Conservation (phyloP, 495 filamentous ascomycete species). For the Xylaria sp. region DNA sequence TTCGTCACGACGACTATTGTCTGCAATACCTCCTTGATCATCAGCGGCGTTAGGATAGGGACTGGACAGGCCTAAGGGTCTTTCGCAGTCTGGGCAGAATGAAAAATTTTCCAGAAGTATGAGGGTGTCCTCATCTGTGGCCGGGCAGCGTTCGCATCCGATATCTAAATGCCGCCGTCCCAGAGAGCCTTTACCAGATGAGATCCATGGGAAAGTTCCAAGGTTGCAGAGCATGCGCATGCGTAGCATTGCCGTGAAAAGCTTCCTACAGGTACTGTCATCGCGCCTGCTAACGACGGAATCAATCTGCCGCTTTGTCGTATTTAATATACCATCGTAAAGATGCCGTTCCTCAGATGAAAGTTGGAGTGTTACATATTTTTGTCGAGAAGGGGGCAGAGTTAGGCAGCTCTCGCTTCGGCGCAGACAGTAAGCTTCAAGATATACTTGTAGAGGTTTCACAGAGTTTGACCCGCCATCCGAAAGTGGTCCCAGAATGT, state of each 20-base stretch:
- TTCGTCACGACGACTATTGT: neutral
- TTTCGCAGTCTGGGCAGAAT: slow-evolving; percentile 3
- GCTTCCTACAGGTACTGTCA: slow-evolving; percentile 8
- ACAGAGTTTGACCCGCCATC: neutral
- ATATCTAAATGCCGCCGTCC: neutral
- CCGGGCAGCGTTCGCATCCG: slow-evolving; percentile 1
- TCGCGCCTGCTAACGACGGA: neutral
- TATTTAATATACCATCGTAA: neutral
- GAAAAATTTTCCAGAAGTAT: neutral
- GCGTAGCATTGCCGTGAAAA: slow-evolving; percentile 51
- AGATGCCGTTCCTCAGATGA: neutral
- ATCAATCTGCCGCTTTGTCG: neutral
- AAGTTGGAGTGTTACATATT: neutral
- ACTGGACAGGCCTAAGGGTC: slow-evolving; percentile 38
- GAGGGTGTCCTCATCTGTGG: neutral
- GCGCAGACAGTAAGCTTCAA: slow-evolving; percentile 9
- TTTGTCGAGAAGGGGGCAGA: neutral
- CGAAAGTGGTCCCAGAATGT: slow-evolving; percentile 6
- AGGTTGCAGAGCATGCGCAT: slow-evolving; percentile 58
- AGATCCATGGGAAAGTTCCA: slow-evolving; percentile 46
- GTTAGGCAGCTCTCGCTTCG: neutral
- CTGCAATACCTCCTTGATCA: neutral
- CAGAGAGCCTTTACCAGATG: neutral
- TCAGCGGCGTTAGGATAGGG: neutral
- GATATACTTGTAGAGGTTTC: neutral